A percentile compares a stretch with the other conserved stretches of the same genome.
Conservation (phyloP, 345 rosid genomes). For the Boechera retrofracta region DNA sequence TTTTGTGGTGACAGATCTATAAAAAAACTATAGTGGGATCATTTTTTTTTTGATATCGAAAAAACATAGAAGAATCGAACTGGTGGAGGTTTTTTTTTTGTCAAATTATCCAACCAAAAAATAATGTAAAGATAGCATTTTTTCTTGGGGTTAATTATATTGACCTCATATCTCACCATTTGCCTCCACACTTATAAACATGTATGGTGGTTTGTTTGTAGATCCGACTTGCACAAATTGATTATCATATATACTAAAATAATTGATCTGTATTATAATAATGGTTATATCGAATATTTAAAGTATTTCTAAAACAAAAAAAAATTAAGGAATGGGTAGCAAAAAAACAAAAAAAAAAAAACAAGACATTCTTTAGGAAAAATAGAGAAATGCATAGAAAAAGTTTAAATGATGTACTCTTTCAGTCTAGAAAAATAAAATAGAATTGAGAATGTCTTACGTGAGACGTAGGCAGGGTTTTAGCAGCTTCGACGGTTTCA, state of each 20-base stretch:
- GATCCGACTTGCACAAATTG: background rate
- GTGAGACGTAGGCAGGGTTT: slow-evolving; percentile 64
- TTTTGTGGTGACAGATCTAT: background rate
- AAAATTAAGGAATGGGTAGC: background rate
- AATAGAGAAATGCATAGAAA: background rate
- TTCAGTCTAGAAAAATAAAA: background rate
- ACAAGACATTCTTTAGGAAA: background rate
- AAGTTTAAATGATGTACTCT: background rate
- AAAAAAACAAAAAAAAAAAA: background rate
- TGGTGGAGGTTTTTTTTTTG: background rate
- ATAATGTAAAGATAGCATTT: background rate
- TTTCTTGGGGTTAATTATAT: background rate
- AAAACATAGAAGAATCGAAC: background rate
- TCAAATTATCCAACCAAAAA: background rate
- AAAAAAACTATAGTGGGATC: background rate
- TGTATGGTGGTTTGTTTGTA: background rate
- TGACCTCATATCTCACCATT: background rate
- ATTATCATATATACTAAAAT: background rate
- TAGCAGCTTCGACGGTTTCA: slow-evolving; percentile 58
- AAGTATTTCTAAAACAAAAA: background rate
- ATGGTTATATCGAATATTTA: background rate
- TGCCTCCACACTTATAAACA: background rate
- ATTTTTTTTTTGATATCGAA: background rate
- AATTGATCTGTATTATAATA: background rate
- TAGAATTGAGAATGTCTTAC: slow-evolving; percentile 51